Evolutionary conservation across 352 stramenopile species (phyloP).

Genomic region (Pythium rishiriense): DNA sequence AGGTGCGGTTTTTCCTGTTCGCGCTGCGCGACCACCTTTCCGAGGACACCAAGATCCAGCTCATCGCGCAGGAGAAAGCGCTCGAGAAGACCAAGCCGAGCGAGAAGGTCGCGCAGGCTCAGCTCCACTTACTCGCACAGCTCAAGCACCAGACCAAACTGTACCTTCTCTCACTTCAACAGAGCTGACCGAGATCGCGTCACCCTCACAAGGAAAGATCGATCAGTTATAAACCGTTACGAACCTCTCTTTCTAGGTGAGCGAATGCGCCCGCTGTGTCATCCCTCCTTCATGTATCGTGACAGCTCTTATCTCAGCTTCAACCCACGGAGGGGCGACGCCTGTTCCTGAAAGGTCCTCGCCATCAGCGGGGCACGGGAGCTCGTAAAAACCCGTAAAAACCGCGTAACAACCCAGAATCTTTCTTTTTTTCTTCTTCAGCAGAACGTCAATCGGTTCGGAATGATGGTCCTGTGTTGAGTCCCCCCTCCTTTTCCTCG

Average conservation of each 20-base stretch:
- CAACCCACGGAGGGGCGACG: conserved; percentile 5
- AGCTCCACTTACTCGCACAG: conserved; percentile 59
- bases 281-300: conserved; percentile 13
- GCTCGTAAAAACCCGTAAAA: conserved; percentile 23
- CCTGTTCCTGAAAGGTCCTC: background rate
- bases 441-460: conserved; percentile 15
- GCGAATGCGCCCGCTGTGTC: conserved; percentile 1
- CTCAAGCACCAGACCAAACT: conserved; percentile 83
- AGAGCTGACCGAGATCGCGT: conserved; percentile 9
- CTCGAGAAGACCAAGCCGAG: conserved; percentile 38
- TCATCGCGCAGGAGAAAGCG: conserved; percentile 51
- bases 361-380: conserved; percentile 3
- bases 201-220: conserved; percentile 3
- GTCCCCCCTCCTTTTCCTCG: conserved; percentile 15
- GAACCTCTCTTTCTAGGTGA: conserved; percentile 7
- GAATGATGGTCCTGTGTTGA: conserved; percentile 24
- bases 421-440: conserved; percentile 26
- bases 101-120: conserved; percentile 40
- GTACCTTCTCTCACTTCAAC: conserved; percentile 68
- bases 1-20: conserved; percentile 71
- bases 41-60: conserved; percentile 50
- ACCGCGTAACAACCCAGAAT: conserved; percentile 26
- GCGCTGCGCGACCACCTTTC: conserved; percentile 54
- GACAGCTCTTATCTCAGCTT: background rate
- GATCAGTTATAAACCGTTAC: conserved; percentile 15